Evolutionary conservation across 306 rosid species (phyloP).

Genomic region (Cyclanthera cordifolia): DNA sequence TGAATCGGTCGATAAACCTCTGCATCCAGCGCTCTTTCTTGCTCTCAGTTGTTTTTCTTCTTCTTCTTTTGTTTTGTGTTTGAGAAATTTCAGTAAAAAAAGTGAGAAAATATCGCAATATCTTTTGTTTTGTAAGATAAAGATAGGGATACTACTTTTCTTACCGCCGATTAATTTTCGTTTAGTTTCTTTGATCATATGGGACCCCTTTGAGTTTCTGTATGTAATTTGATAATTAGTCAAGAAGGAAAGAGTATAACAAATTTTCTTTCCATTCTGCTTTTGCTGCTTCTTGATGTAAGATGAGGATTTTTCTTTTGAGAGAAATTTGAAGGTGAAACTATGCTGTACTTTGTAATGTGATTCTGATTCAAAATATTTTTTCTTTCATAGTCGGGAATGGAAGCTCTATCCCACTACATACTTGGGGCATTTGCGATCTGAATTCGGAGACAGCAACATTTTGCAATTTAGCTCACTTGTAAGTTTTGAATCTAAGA

Average conservation of each 20-base stretch:
- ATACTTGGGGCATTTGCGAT: too few relatives aligned
- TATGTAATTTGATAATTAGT: constrained; percentile 1
- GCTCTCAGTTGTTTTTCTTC: background rate
- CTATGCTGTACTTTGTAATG: background rate
- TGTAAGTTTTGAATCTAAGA: too few relatives aligned
- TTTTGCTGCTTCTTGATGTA: background rate
- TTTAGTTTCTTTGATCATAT: constrained; percentile 6
- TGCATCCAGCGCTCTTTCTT: constrained; percentile 94
- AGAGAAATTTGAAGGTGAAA: background rate
- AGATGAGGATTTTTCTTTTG: background rate
- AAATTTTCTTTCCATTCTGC: background rate
- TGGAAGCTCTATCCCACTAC: too few relatives aligned
- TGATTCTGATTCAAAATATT: background rate
- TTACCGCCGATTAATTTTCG: too few relatives aligned
- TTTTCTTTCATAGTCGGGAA: too few relatives aligned
- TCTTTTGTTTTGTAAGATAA: too few relatives aligned
- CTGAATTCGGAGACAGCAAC: too few relatives aligned
- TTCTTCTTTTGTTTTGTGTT: background rate
- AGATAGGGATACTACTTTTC: too few relatives aligned
- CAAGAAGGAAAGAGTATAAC: background rate
- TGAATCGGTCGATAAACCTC: constrained; percentile 99
- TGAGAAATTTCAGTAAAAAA: too few relatives aligned
- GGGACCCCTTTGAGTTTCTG: constrained; percentile 7
- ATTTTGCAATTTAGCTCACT: too few relatives aligned
- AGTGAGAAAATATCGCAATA: too few relatives aligned